Conservation (phyloP, 495 filamentous ascomycete species). For the Penicillium daleae region DNA sequence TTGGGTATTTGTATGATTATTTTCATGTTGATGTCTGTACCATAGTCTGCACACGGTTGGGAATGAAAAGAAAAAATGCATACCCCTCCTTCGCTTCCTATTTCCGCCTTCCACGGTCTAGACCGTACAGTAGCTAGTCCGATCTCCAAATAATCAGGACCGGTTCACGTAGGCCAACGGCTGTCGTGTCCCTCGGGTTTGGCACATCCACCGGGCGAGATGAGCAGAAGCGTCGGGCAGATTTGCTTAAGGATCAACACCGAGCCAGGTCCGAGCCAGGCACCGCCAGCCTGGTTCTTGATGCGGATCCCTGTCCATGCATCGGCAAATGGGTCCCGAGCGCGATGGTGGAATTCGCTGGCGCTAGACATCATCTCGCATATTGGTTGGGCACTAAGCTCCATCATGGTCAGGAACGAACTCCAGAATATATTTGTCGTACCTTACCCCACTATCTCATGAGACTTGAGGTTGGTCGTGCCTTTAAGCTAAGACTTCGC, state of each 20-base stretch:
- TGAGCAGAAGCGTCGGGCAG: constrained; percentile 29
- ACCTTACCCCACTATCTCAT: not conserved
- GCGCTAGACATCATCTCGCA: constrained; percentile 30
- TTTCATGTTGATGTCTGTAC: constrained; percentile 26
- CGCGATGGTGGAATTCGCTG: constrained; percentile 15
- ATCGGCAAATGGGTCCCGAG: constrained; percentile 24
- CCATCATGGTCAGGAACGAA: constrained; percentile 16
- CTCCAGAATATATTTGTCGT: not conserved
- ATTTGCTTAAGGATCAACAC: constrained; percentile 32
- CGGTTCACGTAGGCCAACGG: constrained; percentile 5
- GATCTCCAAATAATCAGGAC: constrained; percentile 3
- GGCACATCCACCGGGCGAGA: constrained; percentile 9
- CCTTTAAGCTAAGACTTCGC: not conserved
- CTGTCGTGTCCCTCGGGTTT: constrained; percentile 20
- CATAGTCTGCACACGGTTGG: constrained; percentile 21
- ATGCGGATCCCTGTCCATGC: constrained; percentile 22
- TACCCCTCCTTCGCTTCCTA: constrained; percentile 16
- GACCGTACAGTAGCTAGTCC: constrained; percentile 8
- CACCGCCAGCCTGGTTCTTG: constrained; percentile 28
- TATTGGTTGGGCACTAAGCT: constrained; percentile 29
- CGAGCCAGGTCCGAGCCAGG: constrained; percentile 34
- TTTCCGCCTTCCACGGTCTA: constrained; percentile 15
- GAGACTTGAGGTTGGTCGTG: not conserved
- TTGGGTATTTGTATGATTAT: constrained; percentile 3
- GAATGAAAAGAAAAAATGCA: constrained; percentile 8